Evolutionary conservation across 495 filamentous ascomycete species (phyloP), one percentile per base, ranked within the genome.

Genomic region (Aspergillus bertholletiae): DNA sequence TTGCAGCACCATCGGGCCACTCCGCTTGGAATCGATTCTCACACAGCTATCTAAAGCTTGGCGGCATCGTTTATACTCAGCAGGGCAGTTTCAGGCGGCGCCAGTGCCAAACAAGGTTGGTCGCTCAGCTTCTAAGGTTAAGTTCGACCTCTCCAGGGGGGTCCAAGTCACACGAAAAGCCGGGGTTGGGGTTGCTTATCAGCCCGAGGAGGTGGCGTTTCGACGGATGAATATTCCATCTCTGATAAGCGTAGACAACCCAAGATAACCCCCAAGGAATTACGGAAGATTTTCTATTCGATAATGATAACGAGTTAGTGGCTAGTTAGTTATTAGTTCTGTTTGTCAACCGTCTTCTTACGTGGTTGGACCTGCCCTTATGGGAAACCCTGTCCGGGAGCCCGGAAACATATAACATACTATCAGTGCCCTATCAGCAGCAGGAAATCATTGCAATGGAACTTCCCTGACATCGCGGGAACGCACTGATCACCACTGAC

Each of bases 61-160:
- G 61, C 61, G 49, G 45, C 9, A 1, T 34, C 46, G 46, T 51
- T 46, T 52, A 69, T 59, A 56, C 69, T 61, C 53, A 66, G 45
- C 35, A 62, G 50, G 71, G 69, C 56, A 74, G 54, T 55, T 71
- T 26, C 51, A 69, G 46, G 69, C 71, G 69, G 64, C 45, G 35
- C 39, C 39, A 43, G 7, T 22, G 15, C 39, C 7, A 20, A 51
- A 47, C 45, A 48, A 40, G 23, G 3, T 40, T 40, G 37, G n/a
- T 17, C n/a, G n/a, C 4, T 17, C 9, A 6, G 12, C n/a, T n/a
- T n/a, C n/a, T n/a, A n/a, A n/a, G n/a, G n/a, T n/a, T n/a, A n/a
- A n/a, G n/a, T n/a, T n/a, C n/a, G n/a, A n/a, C n/a, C n/a, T n/a
- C n/a, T n/a, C n/a, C n/a, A n/a, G n/a, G n/a, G n/a, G n/a, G n/a